Conservation (phyloP, 108 stramenopile species). For the Pseudonitzschia multiseries region DNA sequence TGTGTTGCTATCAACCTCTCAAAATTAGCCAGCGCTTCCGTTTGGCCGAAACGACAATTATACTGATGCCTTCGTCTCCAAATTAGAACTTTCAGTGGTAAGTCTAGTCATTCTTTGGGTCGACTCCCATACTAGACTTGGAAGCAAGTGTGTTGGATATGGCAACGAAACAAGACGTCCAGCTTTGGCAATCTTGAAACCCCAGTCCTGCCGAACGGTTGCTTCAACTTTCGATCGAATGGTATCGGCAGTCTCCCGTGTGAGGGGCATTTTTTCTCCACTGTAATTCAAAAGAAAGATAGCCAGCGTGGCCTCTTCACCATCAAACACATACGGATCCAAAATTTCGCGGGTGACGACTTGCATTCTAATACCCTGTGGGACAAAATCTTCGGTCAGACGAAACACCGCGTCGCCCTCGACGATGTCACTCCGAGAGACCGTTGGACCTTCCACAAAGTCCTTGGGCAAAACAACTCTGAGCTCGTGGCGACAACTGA, state of each 20-base stretch:
- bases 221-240: slow-evolving; percentile 59
- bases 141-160: slow-evolving; percentile 58
- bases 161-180: slow-evolving; percentile 69
- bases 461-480: slow-evolving; percentile 56
- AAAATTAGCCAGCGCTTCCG: too few species aligned
- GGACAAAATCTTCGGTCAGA: slow-evolving; percentile 49
- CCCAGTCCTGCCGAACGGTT: slow-evolving; percentile 24
- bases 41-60: too few species aligned
- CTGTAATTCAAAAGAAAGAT: slow-evolving; percentile 77
- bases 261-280: slow-evolving; percentile 55
- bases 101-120: neutral
- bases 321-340: slow-evolving; percentile 13
- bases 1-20: too few species aligned
- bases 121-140: slow-evolving; percentile 41
- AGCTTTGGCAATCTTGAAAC: slow-evolving; percentile 46
- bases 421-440: slow-evolving; percentile 46
- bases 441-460: slow-evolving; percentile 18
- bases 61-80: too few species aligned
- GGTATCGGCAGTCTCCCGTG: slow-evolving; percentile 52
- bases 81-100: too few species aligned
- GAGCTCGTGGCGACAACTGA: slow-evolving; percentile 81
- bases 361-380: slow-evolving; percentile 66
- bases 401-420: slow-evolving; percentile 54
- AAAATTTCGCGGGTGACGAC: slow-evolving; percentile 54
- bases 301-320: slow-evolving; percentile 33